Evolutionary conservation across 75 land plant genomes (phyloP).

Genomic region (Picea glauca): DNA sequence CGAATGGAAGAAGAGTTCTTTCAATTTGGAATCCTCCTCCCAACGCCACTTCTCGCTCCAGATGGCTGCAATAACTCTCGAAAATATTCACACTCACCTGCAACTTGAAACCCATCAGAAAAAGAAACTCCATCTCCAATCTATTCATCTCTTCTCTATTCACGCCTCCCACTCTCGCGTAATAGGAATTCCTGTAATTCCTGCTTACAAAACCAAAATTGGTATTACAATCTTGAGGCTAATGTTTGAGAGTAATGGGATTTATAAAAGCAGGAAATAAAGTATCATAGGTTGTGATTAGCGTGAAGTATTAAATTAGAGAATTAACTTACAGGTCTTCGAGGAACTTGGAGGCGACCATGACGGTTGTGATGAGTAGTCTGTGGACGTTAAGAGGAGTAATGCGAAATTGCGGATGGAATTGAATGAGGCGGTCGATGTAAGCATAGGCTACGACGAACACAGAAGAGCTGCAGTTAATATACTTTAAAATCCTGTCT

Average conservation of each 20-base stretch:
- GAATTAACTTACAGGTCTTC: constrained; percentile 64
- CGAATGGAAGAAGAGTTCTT: constrained; percentile 24
- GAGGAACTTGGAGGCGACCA: constrained; percentile 72
- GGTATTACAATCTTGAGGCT: too few species aligned
- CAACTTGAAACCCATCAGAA: constrained; percentile 54
- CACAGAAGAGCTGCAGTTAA: constrained; percentile 48
- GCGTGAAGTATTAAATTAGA: too few species aligned
- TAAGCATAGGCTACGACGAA: constrained; percentile 72
- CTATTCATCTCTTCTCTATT: constrained; percentile 54
- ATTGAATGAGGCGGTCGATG: constrained; percentile 62
- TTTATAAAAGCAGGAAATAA: too few species aligned
- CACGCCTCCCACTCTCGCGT: constrained; percentile 64
- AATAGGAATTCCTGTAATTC: constrained; percentile 62
- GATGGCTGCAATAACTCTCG: constrained; percentile 68
- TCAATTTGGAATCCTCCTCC: constrained; percentile 81
- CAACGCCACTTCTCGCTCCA: constrained; percentile 68
- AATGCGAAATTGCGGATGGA: constrained; percentile 32
- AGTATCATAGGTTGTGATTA: too few species aligned
- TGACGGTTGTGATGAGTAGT: constrained; percentile 63
- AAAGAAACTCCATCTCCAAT: constrained; percentile 60
- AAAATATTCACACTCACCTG: constrained; percentile 74
- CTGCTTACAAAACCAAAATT: neutral
- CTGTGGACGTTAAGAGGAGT: constrained; percentile 56
- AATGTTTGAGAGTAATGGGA: neutral
- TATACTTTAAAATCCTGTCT: constrained; percentile 66